Conservation (phyloP, 1,284 basidiomycete species). For the Rhodotorula sp. region DNA sequence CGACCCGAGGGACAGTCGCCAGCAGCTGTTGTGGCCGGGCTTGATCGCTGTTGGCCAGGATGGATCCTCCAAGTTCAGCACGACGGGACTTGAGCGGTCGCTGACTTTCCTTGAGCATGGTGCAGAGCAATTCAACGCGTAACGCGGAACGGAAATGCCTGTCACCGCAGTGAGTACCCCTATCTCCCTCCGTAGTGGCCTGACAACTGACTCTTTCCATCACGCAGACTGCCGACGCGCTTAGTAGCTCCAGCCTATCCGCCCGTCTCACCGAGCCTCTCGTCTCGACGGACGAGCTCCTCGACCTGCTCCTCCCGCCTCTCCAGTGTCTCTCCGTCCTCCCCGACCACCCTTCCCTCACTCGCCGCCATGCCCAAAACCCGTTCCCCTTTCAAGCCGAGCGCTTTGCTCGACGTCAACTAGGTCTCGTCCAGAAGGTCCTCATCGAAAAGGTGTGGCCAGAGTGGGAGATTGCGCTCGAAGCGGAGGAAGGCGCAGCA, state of each 20-base stretch:
- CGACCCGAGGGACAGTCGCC: too few species aligned
- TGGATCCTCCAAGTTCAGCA: too few species aligned
- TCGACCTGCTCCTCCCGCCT: slow-evolving; percentile 60
- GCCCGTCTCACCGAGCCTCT: slow-evolving; percentile 51
- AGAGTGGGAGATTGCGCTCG: slow-evolving; percentile 64
- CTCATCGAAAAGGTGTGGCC: slow-evolving; percentile 66
- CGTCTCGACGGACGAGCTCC: slow-evolving; percentile 56
- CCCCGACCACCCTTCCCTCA: slow-evolving; percentile 47
- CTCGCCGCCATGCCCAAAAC: slow-evolving; percentile 50
- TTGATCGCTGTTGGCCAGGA: too few species aligned
- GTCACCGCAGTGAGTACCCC: neutral
- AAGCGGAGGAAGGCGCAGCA: slow-evolving; percentile 54
- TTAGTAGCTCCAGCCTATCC: neutral
- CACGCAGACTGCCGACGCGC: neutral
- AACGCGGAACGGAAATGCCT: too few species aligned
- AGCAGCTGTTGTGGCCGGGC: too few species aligned
- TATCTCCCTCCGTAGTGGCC: neutral
- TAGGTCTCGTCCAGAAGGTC: slow-evolving; percentile 59
- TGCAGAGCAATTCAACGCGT: too few species aligned
- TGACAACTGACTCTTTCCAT: too few species aligned
- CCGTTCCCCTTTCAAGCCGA: slow-evolving; percentile 52
- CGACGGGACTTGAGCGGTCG: too few species aligned
- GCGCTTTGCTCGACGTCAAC: slow-evolving; percentile 38
- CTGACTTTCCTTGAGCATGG: too few species aligned
- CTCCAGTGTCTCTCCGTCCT: slow-evolving; percentile 61